Conservation (phyloP, 768 basidiomycete species). For the Calocybe indica region DNA sequence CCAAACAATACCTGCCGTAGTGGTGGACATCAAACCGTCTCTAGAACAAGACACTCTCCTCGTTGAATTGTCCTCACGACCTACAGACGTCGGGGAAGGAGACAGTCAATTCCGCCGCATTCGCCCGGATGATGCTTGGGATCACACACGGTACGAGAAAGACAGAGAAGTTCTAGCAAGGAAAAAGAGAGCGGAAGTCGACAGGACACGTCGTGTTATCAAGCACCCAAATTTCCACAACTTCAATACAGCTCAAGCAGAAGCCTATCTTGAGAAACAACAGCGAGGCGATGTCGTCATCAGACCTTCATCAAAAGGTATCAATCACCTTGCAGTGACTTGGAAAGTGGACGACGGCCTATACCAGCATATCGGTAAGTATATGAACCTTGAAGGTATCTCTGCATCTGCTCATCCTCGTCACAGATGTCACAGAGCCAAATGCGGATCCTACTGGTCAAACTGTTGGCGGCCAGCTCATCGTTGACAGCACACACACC, state of each 20-base stretch:
- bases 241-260: conserved; percentile 85
- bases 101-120: conserved; percentile 60
- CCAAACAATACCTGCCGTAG: conserved; percentile 73
- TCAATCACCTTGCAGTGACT: conserved; percentile 91
- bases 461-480: conserved; percentile 54
- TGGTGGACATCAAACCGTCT: conserved; percentile 66
- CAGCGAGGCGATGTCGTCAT: conserved; percentile 96
- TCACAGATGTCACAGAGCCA: conserved; percentile 73
- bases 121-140: conserved; percentile 57
- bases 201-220: conserved; percentile 78
- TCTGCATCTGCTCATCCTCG: conserved; percentile 1
- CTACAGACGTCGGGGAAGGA: conserved; percentile 51
- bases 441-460: conserved; percentile 71
- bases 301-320: conserved; percentile 90
- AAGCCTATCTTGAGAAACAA: conserved; percentile 81
- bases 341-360: conserved; percentile 98
- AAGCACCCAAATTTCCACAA: conserved; percentile 99
- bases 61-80: conserved; percentile 72
- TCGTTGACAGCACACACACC: conserved; percentile 71
- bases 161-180: conserved; percentile 70
- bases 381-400: not conserved
- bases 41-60: conserved; percentile 55
- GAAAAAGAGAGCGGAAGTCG: conserved; percentile 82
- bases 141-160: conserved; percentile 54
- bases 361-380: conserved; percentile 92